These are phyloP conservation scores for Trichoderma harzianum DNA, from an alignment of 2,329 filamentous ascomycete species.

Conservation along the genomic window DNA sequence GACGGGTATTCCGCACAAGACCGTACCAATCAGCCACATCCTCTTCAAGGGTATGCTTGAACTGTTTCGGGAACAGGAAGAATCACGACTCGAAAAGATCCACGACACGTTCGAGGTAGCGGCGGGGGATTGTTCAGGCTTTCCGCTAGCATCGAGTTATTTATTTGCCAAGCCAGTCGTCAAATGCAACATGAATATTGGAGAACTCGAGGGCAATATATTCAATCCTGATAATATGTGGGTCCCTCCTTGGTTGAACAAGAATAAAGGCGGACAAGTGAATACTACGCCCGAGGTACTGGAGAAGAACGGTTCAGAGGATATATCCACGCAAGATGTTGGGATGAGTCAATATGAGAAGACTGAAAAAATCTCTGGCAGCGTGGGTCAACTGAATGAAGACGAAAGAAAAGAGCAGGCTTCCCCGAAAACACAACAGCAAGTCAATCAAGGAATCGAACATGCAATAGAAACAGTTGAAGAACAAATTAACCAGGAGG, in stretches of 20 bases:
- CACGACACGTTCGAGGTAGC: neutral
- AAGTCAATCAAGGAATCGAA: neutral
- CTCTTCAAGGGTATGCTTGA: neutral
- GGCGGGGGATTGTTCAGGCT: neutral
- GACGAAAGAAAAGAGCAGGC: conserved; percentile 24
- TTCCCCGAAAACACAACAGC: neutral
- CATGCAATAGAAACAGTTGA: neutral
- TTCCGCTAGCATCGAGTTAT: neutral
- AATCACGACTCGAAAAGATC: neutral
- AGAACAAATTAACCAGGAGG: neutral
- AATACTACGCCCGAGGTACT: neutral
- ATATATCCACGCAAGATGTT: neutral
- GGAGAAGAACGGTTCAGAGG: neutral
- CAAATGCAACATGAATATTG: neutral
- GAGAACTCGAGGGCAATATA: neutral
- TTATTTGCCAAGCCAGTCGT: neutral
- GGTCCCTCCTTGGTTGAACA: neutral
- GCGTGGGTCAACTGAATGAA: neutral
- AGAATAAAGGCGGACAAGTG: neutral
- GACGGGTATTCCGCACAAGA: neutral
- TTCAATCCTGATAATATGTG: neutral
- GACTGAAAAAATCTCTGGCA: neutral
- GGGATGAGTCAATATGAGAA: neutral
- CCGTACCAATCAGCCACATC: neutral
- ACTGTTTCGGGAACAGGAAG: neutral